Base-by-base conservation (phyloP, 2,329 filamentous ascomycete genomes). In the Colletotrichum noveboracense region DNA sequence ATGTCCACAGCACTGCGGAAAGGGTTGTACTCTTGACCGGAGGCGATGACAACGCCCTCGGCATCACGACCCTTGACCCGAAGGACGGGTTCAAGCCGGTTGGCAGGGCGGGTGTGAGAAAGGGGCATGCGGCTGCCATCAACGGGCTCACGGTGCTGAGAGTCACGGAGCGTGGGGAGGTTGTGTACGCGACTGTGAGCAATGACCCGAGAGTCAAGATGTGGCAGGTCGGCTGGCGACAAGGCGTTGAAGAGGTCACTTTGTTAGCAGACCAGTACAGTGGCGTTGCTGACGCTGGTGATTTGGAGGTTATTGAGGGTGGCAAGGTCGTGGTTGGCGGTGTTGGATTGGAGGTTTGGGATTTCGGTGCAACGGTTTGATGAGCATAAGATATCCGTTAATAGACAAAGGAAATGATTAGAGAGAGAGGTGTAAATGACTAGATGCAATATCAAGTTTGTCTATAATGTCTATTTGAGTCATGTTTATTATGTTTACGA, bases 41-140 rank as follows among this genome's bases (percentile, higher is more conserved):
- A 30, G 96, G 97, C 26, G 97, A 99, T 80, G 97, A 98, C 83
- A 97, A 97, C 77, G 93, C 94, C 5, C 83, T 98, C 0, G 93
- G 90, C 1, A 80, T 95, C 13, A 90, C 89, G 28, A 83, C 73
- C 0, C 81, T 89, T 30, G 73, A 36, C 79, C 89, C 32, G 78
- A 48, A 71, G 48, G 48, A 69, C 18, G 7, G 30, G 3, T 18
- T 81, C 66, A 65, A 43, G 2, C 71, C 84, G 9, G 56, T 73
- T 38, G 81, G 79, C 52, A 79, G 82, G 16, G 79, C 73, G 64
- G 76, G 80, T 5, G 83, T 94, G 3, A 86, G 86, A 28, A 87
- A 88, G 3, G 93, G 94, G 1, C 95, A 97, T 80, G 92, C 93
- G 1, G 94, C 94, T 2, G 93, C 94, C 3, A 87, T 96, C 60